These are phyloP conservation scores for Phytophthora fragariaefolia DNA, from an alignment of 352 stramenopile species.

Conservation along the genomic window DNA sequence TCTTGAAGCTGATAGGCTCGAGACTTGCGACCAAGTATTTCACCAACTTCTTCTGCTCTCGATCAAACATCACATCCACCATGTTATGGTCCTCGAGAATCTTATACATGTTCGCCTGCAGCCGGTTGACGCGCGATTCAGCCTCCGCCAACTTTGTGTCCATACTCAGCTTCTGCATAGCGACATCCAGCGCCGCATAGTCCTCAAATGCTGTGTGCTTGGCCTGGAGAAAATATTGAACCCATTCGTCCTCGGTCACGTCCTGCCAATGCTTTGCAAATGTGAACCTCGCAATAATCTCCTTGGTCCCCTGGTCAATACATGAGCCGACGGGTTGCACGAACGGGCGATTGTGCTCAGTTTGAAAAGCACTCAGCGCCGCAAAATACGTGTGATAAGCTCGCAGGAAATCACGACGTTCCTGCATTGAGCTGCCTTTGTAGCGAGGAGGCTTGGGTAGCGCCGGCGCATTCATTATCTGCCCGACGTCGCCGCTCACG, in stretches of 20 bases:
- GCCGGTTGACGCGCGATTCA: neutral
- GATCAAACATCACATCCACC: neutral
- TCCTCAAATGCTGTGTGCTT: neutral
- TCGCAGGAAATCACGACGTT: neutral
- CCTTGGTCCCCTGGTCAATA: neutral
- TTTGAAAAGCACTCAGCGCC: neutral
- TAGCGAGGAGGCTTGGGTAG: neutral
- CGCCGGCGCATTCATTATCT: neutral
- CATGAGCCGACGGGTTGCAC: neutral
- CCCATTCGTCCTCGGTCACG: conserved; percentile 2
- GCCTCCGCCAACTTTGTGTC: neutral
- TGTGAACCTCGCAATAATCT: neutral
- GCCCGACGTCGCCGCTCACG: neutral
- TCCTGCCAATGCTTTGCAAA: conserved; percentile 1
- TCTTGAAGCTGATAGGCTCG: neutral
- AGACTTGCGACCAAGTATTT: neutral
- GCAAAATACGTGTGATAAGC: neutral
- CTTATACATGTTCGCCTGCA: neutral
- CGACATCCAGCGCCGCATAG: neutral
- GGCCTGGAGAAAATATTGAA: neutral
- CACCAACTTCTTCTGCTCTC: neutral
- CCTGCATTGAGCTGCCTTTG: neutral
- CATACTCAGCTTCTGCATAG: neutral
- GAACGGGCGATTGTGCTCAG: neutral
- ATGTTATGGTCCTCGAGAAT: neutral